A percentile compares a stretch with the other conserved stretches of the same genome.
These are phyloP conservation scores for Cercospora sp. DNA, from an alignment of 2,329 filamentous ascomycete species.

Conservation along the genomic window DNA sequence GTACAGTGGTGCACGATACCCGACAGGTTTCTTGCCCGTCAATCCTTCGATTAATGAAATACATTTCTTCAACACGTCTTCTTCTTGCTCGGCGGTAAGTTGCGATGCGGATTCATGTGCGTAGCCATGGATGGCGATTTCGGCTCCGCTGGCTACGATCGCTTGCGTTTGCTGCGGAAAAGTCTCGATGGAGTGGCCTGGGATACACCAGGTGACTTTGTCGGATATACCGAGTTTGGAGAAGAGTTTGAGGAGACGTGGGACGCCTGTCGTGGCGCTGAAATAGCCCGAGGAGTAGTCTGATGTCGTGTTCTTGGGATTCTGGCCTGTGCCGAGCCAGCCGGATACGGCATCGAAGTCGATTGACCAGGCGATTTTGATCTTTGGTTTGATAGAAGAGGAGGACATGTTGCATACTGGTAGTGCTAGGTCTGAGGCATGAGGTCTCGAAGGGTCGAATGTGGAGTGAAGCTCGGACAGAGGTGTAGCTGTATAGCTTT, in stretches of 20 bases:
- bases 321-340: constrained; percentile 59
- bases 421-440: not conserved
- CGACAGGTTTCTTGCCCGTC: constrained; percentile 49
- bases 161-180: constrained; percentile 55
- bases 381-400: constrained; percentile 29
- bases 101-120: constrained; percentile 51
- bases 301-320: constrained; percentile 55
- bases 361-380: constrained; percentile 46
- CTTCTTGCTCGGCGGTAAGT: constrained; percentile 52
- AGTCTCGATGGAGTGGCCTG: constrained; percentile 60
- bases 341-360: constrained; percentile 63
- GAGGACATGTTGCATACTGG: not conserved
- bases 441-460: not conserved
- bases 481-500: not conserved
- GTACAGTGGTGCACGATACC: constrained; percentile 56
- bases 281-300: constrained; percentile 60
- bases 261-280: constrained; percentile 58
- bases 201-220: constrained; percentile 61
- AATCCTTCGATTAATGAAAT: constrained; percentile 48
- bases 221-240: constrained; percentile 53
- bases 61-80: constrained; percentile 53
- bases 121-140: constrained; percentile 56
- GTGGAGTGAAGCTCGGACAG: constrained; percentile 3
- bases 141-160: constrained; percentile 55
- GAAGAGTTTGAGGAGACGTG: constrained; percentile 57